Base-by-base conservation (phyloP, 73 alveolate species). In the Paramecium biaurelia region DNA sequence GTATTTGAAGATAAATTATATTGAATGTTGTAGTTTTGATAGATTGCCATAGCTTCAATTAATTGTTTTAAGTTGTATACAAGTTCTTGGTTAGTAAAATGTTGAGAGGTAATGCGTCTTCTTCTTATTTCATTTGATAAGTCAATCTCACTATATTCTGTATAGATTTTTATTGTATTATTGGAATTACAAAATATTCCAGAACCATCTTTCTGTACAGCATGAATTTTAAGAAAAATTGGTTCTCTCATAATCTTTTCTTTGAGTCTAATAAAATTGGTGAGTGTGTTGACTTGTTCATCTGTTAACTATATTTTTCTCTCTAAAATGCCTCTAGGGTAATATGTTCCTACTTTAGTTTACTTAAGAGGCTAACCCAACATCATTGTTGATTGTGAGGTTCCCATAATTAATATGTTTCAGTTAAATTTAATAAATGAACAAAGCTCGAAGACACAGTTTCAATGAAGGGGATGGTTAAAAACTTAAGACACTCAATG, bases 401-500 rank as follows among this genome's bases (percentile, higher is more conserved):
- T 67, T 30, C 84, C 45, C 84, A 26, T 32, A 67, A 30, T 30
- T 67, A 67, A 67, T 67, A 30, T 67, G 45, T 67, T 67, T 30
- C 45, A 12, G 45, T 67, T 67, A 67, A 67, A 30, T 67, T 67
- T 67, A 30, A 67, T 67, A 67, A 67, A 67, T 67, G 84, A 67
- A 30, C 45, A 67, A 74, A 32, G 56, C 87, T 74, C 5, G 87
- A 35, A 9, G 87, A 35, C 34, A 74, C 41, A 74, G 87, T 20
- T 32, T 35, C 37, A 21, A 74, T 38, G 87, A 74, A 43, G 57
- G 57, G 20, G 87, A 74, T 32, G 87, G 87, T 38, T 74, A 18
- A 74, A 74, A 74, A 74, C 41, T 74, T 11, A 74, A 74, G 24
- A 74, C 68, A 35, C 47, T 74, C 47, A 74, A 74, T 74, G 87